Conservation (phyloP, 2,329 filamentous ascomycete genomes). For the Plenodomus biglobosus region DNA sequence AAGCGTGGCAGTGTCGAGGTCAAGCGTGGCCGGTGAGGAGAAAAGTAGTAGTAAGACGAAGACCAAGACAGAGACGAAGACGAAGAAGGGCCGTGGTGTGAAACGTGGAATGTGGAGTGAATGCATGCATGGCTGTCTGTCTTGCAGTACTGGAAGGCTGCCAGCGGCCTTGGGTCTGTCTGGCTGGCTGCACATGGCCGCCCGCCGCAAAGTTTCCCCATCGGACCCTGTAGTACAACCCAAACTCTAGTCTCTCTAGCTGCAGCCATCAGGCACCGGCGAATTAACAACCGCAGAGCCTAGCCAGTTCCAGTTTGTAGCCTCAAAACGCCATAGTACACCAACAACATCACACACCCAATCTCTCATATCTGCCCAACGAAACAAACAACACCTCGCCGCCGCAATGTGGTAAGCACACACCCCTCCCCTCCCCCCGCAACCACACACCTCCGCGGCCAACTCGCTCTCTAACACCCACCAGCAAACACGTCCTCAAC, state of each 20-base stretch:
- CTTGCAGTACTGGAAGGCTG: too few relatives aligned
- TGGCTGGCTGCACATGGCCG: constrained; percentile 2
- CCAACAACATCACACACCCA: neutral
- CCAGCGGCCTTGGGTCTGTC: neutral
- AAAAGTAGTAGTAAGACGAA: too few relatives aligned
- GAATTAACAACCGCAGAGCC: too few relatives aligned
- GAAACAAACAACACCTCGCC: neutral
- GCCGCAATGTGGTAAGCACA: constrained; percentile 31
- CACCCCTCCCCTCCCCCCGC: constrained; percentile 16
- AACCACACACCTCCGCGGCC: constrained; percentile 16
- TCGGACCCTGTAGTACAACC: constrained; percentile 9
- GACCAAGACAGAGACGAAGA: too few relatives aligned
- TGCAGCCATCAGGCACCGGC: constrained; percentile 22
- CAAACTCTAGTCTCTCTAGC: constrained; percentile 1
- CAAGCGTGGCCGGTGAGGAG: too few relatives aligned
- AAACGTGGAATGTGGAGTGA: too few relatives aligned
- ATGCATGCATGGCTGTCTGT: too few relatives aligned
- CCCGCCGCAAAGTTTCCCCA: neutral
- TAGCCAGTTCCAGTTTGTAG: too few relatives aligned
- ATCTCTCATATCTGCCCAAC: too few relatives aligned
- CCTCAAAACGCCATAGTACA: neutral
- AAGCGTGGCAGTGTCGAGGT: neutral
- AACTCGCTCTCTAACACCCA: constrained; percentile 14
- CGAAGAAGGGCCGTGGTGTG: too few relatives aligned
- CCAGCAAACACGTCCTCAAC: constrained; percentile 96